Conservation (phyloP, 164 flowering plant species). For the Aristolochia californica region DNA sequence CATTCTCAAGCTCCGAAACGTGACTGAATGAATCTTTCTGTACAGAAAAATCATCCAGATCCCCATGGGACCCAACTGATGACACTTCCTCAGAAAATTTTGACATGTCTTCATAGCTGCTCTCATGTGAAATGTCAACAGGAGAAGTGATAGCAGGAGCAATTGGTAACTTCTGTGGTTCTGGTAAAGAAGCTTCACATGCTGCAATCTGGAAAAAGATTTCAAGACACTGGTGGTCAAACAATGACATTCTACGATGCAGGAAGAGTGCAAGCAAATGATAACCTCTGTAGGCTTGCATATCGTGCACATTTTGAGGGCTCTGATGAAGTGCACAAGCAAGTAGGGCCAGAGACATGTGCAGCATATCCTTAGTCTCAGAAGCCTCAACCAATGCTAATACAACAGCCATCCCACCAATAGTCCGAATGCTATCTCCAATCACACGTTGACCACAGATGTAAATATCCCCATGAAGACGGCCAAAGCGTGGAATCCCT, state of each 20-base stretch:
- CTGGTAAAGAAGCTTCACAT: constrained; percentile 95
- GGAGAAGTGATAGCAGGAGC: constrained; percentile 33
- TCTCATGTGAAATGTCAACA: constrained; percentile 30
- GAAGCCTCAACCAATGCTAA: constrained; percentile 92
- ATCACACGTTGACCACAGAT: constrained; percentile 76
- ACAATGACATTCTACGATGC: constrained; percentile 73
- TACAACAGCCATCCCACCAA: constrained; percentile 89
- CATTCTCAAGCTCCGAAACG: constrained; percentile 83
- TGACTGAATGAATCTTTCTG: constrained; percentile 85
- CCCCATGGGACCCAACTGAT: constrained; percentile 81
- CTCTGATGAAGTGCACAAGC: constrained; percentile 88
- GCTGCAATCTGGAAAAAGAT: constrained; percentile 98
- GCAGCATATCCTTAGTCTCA: constrained; percentile 92
- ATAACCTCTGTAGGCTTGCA: constrained; percentile 90
- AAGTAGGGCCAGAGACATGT: constrained; percentile 84
- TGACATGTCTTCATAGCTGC: constrained; percentile 59
- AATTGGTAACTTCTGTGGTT: constrained; percentile 51
- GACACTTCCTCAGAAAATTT: constrained; percentile 78
- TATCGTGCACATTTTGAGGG: constrained; percentile 86
- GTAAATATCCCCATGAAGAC: constrained; percentile 82
- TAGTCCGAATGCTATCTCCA: constrained; percentile 75
- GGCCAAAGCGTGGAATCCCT: constrained; percentile 99
- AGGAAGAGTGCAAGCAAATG: constrained; percentile 91
- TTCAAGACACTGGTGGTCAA: constrained; percentile 93
- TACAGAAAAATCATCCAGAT: constrained; percentile 81